Evolutionary conservation across 768 basidiomycete species (phyloP).

Genomic region (Agaricus sinodeliciosus): DNA sequence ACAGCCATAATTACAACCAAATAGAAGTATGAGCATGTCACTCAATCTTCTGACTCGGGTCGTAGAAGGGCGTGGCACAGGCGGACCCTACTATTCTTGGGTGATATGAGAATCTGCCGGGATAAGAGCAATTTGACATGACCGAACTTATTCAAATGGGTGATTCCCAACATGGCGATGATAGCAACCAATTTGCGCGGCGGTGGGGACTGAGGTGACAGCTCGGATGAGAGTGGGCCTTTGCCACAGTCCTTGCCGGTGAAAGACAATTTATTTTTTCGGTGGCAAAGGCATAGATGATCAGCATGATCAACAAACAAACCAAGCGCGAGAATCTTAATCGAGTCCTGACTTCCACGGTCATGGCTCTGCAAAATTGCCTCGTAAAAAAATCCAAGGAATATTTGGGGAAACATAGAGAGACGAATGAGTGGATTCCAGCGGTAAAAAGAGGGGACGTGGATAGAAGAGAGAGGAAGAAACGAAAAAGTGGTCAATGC

Average conservation of each 20-base stretch:
- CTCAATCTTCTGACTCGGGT: not conserved
- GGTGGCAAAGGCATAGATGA: not conserved
- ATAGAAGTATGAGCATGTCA: not conserved
- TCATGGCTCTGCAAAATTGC: not conserved
- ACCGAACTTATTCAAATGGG: not conserved
- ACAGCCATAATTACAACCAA: not conserved
- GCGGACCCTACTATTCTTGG: too few species aligned
- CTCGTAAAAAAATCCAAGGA: not conserved
- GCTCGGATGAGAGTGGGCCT: too few species aligned
- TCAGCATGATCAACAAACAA: not conserved
- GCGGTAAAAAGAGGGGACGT: not conserved
- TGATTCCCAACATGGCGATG: not conserved
- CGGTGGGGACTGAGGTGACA: not conserved
- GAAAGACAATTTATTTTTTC: too few species aligned
- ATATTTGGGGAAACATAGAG: not conserved
- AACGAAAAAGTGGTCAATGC: constrained; percentile 34
- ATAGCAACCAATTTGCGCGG: not conserved
- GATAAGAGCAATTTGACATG: not conserved
- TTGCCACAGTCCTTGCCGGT: not conserved
- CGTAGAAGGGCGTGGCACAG: not conserved
- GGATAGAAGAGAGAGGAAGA: not conserved
- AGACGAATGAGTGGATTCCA: not conserved
- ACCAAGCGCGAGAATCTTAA: too few species aligned
- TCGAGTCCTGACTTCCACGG: not conserved
- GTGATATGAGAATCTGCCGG: not conserved